Base-by-base conservation (phyloP, 768 basidiomycete genomes). In the Termitomyces sp. region DNA sequence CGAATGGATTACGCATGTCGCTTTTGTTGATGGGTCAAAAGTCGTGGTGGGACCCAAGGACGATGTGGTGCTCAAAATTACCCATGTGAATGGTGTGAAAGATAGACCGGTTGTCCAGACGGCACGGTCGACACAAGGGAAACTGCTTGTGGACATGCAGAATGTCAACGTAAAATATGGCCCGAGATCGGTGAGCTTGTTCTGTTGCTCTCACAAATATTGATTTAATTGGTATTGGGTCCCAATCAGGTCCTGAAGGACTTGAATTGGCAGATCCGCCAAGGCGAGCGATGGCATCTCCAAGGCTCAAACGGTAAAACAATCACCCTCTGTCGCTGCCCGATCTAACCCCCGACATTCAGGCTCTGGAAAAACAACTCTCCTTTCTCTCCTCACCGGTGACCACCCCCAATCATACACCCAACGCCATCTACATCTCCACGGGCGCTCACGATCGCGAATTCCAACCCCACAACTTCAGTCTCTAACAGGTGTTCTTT, bases 361-460 rank as follows among this genome's bases (percentile, higher is more conserved):
- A 92, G 91, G 96, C 44, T 94, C 92, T 0, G 96, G 96, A 16
- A 99, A 98, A 75, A 95, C 95, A 0, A 98, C 96, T 0, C 85
- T 98, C 6, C 78, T 98, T 21, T 86, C 95, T 17, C 71, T 98
- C 31, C 74, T 99, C 38, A 93, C 93, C 0, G 96, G 96, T 25
- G 94, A 96, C 67, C 96, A 98, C 69, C 96, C 96, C 0, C 92
- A 94, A 59, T 98, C 96, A 1, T 98, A 89, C 74, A 87, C 86
- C 5, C 90, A 92, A 66, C 68, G 69, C 8, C 71, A 74, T 55
- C 63, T 69, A 60, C 79, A 56, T 38, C 69, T 76, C 8, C 73
- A 66, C 19, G 71, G 84, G 45, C 86, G 84, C 64, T 74, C 74
- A 3, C 86, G 94, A 6, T 70, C 79, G 11, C 73, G 73, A 2